Conservation (phyloP, 371 early-diverging fungal species). For the Mucor indicus region DNA sequence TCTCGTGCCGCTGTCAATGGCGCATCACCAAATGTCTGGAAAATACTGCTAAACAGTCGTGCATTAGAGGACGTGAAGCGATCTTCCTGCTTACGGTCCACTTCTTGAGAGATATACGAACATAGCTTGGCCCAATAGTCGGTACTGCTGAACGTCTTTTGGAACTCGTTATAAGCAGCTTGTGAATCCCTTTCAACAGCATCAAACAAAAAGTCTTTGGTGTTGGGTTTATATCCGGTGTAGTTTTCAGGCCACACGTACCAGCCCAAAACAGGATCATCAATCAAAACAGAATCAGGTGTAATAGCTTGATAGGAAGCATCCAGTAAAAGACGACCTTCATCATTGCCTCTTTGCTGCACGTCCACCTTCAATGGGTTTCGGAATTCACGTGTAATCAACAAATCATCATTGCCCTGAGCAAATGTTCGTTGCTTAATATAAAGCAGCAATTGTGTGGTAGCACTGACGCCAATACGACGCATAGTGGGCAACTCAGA, state of each 20-base stretch:
- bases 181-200: slow-evolving; percentile 47
- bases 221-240: slow-evolving; percentile 51
- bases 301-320: slow-evolving; percentile 6
- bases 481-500: slow-evolving; percentile 76
- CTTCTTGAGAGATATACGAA: slow-evolving; percentile 63
- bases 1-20: slow-evolving; percentile 53
- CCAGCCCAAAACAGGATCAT: slow-evolving; percentile 67
- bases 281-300: slow-evolving; percentile 42
- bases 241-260: slow-evolving; percentile 68
- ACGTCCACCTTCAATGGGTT: slow-evolving; percentile 47
- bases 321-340: slow-evolving; percentile 1
- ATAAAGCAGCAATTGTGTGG: slow-evolving; percentile 50
- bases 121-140: slow-evolving; percentile 60
- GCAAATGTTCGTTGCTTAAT: slow-evolving; percentile 61
- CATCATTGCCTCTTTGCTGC: neutral
- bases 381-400: slow-evolving; percentile 31
- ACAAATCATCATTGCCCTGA: slow-evolving; percentile 40
- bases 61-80: slow-evolving; percentile 57
- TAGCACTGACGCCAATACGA: slow-evolving; percentile 50
- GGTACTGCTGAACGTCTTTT: slow-evolving; percentile 36
- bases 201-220: slow-evolving; percentile 16
- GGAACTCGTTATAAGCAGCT: slow-evolving; percentile 53
- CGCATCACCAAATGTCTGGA: slow-evolving; percentile 62
- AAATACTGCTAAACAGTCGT: slow-evolving; percentile 63
- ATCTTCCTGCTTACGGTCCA: slow-evolving; percentile 57